Evolutionary conservation across 805 yeast genomes (phyloP), one percentile per base, ranked within the genome.

Genomic region (Maudiozyma barnettii): DNA sequence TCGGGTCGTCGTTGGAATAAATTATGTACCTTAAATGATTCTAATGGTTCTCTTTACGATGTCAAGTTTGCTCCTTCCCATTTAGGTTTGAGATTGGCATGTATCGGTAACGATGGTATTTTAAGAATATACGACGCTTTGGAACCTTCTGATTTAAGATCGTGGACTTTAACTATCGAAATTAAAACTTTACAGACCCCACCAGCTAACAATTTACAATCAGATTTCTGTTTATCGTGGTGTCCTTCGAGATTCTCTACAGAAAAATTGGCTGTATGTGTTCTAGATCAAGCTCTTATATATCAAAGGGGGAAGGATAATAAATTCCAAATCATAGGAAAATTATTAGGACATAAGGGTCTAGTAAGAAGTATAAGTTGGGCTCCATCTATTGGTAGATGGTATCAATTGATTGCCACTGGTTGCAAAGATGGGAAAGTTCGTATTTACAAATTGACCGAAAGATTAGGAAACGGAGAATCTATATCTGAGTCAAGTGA

Each of bases 311-410:
- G 76, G 50, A 66, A 70, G 29, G 63, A 66, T 26, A 80, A 78
- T 30, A 81, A 76, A 57, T 72, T 77, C 52, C 69, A 70, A 12
- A 72, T 76, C 46, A 79, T 79, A 0, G 79, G 84, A 31, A 78
- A 77, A 50, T 70, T 91, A 21, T 84, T 89, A 2, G 96, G 88
- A 37, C 97, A 90, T 61, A 75, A 77, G 46, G 96, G 95, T 2
- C 72, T 91, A 38, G 87, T 91, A 31, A 73, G 98, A 58, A 84
- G 89, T 16, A 87, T 90, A 5, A 75, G 90, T 29, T 91, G 99
- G 99, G 98, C 98, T 0, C 96, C 98, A 2, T 79, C 95, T 0
- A 86, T 90, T 83, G 98, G 98, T 2, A 72, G 96, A 54, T 79
- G 82, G 52, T 86, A 79, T 62, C 95, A 91, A 56, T 69, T 90